Evolutionary conservation across 1,284 basidiomycete genomes (phyloP).

Genomic region (Ceratobasidium sp.): DNA sequence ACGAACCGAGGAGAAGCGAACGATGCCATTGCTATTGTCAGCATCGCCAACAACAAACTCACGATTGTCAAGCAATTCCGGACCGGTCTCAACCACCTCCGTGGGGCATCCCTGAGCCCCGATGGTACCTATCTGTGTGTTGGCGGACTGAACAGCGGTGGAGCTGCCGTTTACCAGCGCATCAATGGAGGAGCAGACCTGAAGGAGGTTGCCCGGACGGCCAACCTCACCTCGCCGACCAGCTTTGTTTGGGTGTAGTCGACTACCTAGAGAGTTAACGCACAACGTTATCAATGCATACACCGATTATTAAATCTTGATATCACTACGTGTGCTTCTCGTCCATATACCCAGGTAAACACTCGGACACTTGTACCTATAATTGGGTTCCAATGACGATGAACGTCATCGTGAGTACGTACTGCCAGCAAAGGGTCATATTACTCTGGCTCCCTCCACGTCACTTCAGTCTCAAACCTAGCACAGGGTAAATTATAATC

Average conservation of each 20-base stretch:
- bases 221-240: slow-evolving; percentile 50
- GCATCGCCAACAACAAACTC: slow-evolving; percentile 40
- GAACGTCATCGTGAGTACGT: too few species aligned
- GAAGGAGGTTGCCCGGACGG: slow-evolving; percentile 66
- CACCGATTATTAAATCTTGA: too few species aligned
- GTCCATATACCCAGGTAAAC: too few species aligned
- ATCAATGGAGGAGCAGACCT: slow-evolving; percentile 67
- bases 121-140: slow-evolving; percentile 69
- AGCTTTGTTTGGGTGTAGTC: slow-evolving; percentile 27
- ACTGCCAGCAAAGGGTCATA: too few species aligned
- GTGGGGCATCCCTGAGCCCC: slow-evolving; percentile 73
- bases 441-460: too few species aligned
- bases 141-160: slow-evolving; percentile 67
- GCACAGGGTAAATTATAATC: too few species aligned
- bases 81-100: slow-evolving; percentile 72
- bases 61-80: slow-evolving; percentile 67
- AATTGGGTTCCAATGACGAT: too few species aligned
- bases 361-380: too few species aligned
- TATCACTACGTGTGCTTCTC: too few species aligned
- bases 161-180: slow-evolving; percentile 68
- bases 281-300: too few species aligned
- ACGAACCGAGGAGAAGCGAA: slow-evolving; percentile 46
- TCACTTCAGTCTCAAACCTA: too few species aligned
- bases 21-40: slow-evolving; percentile 42
- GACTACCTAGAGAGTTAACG: too few species aligned